Evolutionary conservation across 208 protist genomes (phyloP), one percentile per base, ranked within the genome.

Genomic region (Acanthamoeba culbertsoni): DNA sequence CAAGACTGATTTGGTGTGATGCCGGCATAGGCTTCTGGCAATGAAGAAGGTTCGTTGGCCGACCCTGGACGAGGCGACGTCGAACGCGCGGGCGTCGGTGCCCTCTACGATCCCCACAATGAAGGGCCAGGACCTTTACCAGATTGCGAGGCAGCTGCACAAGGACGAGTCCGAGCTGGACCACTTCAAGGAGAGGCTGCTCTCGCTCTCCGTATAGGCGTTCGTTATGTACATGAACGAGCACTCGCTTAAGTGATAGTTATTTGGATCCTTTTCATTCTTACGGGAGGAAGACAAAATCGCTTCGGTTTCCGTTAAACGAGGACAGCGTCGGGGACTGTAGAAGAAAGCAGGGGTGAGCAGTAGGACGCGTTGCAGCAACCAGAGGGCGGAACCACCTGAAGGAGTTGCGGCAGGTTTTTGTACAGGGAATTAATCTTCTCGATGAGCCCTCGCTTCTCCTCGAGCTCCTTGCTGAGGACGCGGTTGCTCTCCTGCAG

Each of bases 341-440:
- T 7, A n/a, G 12, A 42, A 12, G 31, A 43, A 75, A 75, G 31
- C 16, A 75, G 1, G 23, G 23, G 65, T 20, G 23, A 63, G 12
- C 31, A 6, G 26, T 75, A 8, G 6, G 12, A 45, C 12, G 65
- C 28, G 23, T 42, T 3, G 23, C 55, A 75, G 6, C 35, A 35
- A 26, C 8, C 14, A 77, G 33, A 77, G 40, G 26, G 12, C 10
- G 45, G 33, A 43, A 40, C 4, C 48, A 79, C 68, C 43, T 84
- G 73, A 4, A 84, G 73, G 0, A 84, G 43, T 42, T 84, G 73
- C 2, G 73, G 73, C 10, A 84, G 46, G 73, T 84, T 51, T 55
- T 84, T 84, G 45, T 84, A 84, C 73, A 84, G 73, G 45, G 73
- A 84, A 43, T 84, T 84, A 43, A 84, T 84, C 73, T 84, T 84